A percentile compares a stretch with the other conserved stretches of the same genome.
Evolutionary conservation across 2,329 filamentous ascomycete species (phyloP).

Genomic region (Trichoderma arundinaceum): DNA sequence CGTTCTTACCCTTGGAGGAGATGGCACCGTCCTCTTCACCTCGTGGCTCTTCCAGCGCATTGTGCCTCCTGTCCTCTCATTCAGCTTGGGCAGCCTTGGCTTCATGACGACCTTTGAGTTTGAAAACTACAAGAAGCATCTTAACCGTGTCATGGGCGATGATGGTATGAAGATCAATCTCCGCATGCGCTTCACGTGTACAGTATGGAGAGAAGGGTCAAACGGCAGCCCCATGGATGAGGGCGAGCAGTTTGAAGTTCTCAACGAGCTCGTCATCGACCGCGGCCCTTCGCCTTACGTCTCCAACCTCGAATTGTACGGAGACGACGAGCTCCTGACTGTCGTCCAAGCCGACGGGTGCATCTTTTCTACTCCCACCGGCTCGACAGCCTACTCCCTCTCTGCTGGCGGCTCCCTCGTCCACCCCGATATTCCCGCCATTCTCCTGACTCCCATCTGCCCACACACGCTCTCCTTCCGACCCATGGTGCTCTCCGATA

Average conservation of each 20-base stretch:
- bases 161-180: conserved; percentile 96
- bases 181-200: conserved; percentile 98
- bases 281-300: conserved; percentile 96
- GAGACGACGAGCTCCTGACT: conserved; percentile 91
- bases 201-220: conserved; percentile 76
- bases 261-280: conserved; percentile 98
- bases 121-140: conserved; percentile 81
- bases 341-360: conserved; percentile 96
- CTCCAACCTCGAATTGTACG: conserved; percentile 94
- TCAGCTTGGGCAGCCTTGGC: conserved; percentile 83
- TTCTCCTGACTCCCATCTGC: conserved; percentile 95
- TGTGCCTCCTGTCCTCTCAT: conserved; percentile 83
- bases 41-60: conserved; percentile 92
- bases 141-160: conserved; percentile 90
- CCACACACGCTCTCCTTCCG: conserved; percentile 96
- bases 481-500: conserved; percentile 96
- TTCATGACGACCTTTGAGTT: conserved; percentile 91
- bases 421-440: conserved; percentile 95
- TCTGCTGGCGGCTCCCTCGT: conserved; percentile 95
- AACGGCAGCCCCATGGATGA: conserved; percentile 68
- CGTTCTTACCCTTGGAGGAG: conserved; percentile 84
- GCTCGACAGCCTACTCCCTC: conserved; percentile 92
- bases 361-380: conserved; percentile 96
- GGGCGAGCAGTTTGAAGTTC: conserved; percentile 94
- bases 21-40: conserved; percentile 86